Percentiles rank a stretch among this genome's conserved stretches.
Conservation (phyloP, 1,139 yeast species). For the Geotrichum histeridarum region DNA sequence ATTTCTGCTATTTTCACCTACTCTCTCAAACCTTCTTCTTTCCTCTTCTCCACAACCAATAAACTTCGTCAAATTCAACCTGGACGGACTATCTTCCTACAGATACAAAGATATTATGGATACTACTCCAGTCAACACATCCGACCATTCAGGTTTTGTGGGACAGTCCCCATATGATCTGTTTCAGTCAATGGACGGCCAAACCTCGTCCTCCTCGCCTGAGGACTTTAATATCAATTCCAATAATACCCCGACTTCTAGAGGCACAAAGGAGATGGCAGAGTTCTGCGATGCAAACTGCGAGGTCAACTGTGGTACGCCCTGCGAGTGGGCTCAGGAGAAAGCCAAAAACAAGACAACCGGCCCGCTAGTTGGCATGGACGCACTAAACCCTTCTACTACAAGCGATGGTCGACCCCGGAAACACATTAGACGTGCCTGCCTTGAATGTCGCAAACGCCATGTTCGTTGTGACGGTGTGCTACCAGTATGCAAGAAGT, state of each 20-base stretch:
- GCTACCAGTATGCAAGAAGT: conserved; percentile 20
- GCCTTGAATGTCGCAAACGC: conserved; percentile 21
- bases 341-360: background rate
- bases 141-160: too few relatives aligned
- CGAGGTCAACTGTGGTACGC: conserved; percentile 14
- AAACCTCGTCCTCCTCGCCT: background rate
- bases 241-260: background rate
- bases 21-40: too few relatives aligned
- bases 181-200: background rate
- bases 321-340: conserved; percentile 16
- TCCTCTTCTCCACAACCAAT: too few relatives aligned
- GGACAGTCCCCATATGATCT: too few relatives aligned
- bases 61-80: too few relatives aligned
- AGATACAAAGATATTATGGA: too few relatives aligned
- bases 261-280: conserved; percentile 12
- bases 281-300: conserved; percentile 15
- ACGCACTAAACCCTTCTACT: conserved; percentile 7
- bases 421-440: conserved; percentile 20
- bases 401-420: conserved; percentile 20
- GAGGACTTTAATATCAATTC: background rate
- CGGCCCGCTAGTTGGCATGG: background rate
- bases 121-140: too few relatives aligned
- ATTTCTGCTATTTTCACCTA: too few relatives aligned
- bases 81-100: too few relatives aligned
- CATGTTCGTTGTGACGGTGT: conserved; percentile 21